These are phyloP conservation scores for Irpex sp. DNA, from an alignment of 1,284 basidiomycete genomes.

Conservation along the genomic window DNA sequence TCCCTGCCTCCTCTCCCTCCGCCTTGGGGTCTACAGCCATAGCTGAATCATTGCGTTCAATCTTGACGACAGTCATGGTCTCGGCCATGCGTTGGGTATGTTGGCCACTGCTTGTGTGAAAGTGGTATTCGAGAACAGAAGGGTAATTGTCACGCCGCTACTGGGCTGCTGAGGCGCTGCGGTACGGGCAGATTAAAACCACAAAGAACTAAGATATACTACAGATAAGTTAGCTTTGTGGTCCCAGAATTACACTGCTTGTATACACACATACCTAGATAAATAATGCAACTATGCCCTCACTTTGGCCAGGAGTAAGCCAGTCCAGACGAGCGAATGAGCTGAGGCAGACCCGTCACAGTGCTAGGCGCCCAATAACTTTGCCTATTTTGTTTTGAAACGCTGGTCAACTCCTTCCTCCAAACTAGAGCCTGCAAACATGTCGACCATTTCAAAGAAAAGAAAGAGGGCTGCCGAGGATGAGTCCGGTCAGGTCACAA, in stretches of 20 bases:
- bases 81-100: neutral
- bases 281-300: constrained; percentile 1
- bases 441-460: constrained; percentile 47
- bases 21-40: neutral
- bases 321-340: neutral
- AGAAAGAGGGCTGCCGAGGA: constrained; percentile 49
- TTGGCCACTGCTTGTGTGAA: neutral
- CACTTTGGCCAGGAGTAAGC: neutral
- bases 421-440: neutral
- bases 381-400: neutral
- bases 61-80: neutral
- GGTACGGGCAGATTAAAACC: constrained; percentile 6
- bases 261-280: constrained; percentile 1
- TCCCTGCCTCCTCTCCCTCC: neutral
- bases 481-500: constrained; percentile 37
- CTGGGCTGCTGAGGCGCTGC: constrained; percentile 7
- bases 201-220: constrained; percentile 8
- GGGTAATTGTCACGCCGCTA: constrained; percentile 4
- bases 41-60: neutral
- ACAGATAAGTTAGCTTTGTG: neutral
- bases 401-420: neutral
- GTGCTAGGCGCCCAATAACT: neutral
- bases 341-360: neutral
- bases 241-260: neutral
- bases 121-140: constrained; percentile 2